A percentile compares a stretch with the other conserved stretches of the same genome.
Evolutionary conservation across 805 yeast genomes (phyloP).

Genomic region (Candida mattraensis): DNA sequence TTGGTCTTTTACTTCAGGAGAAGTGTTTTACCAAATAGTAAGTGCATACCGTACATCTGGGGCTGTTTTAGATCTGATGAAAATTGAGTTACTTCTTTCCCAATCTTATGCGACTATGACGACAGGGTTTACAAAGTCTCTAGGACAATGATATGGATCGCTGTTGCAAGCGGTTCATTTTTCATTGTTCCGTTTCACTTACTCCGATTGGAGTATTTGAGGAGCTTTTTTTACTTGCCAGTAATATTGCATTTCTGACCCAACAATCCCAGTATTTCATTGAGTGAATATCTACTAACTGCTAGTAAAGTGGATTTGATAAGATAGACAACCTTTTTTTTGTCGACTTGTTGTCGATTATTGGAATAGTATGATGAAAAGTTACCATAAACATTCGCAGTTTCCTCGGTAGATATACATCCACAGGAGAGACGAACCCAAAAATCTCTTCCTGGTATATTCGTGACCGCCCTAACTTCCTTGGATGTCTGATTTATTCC

Average conservation of each 20-base stretch:
- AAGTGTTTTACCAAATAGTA: slow-evolving; percentile 17
- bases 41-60: slow-evolving; percentile 6
- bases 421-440: slow-evolving; percentile 62
- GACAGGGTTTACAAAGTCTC: slow-evolving; percentile 69
- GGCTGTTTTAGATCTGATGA: slow-evolving; percentile 29
- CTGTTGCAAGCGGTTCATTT: slow-evolving; percentile 34
- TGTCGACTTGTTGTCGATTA: no score
- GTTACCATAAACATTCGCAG: slow-evolving; percentile 85
- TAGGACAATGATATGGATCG: slow-evolving; percentile 25
- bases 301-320: no score
- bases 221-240: slow-evolving; percentile 82
- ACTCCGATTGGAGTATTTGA: slow-evolving; percentile 36
- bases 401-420: slow-evolving; percentile 90
- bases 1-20: slow-evolving; percentile 14
- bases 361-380: slow-evolving; percentile 59
- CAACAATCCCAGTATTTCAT: no score
- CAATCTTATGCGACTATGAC: slow-evolving; percentile 93
- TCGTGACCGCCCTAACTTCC: slow-evolving; percentile 91
- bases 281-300: no score
- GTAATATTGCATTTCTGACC: slow-evolving; percentile 66
- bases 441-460: slow-evolving; percentile 52
- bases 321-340: no score
- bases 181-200: slow-evolving; percentile 32
- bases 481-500: slow-evolving; percentile 78
- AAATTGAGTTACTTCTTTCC: slow-evolving; percentile 75